Percentiles rank a stretch among this genome's conserved stretches.
Evolutionary conservation across 495 filamentous ascomycete genomes (phyloP).

Genomic region (Lichina pygmaea): DNA sequence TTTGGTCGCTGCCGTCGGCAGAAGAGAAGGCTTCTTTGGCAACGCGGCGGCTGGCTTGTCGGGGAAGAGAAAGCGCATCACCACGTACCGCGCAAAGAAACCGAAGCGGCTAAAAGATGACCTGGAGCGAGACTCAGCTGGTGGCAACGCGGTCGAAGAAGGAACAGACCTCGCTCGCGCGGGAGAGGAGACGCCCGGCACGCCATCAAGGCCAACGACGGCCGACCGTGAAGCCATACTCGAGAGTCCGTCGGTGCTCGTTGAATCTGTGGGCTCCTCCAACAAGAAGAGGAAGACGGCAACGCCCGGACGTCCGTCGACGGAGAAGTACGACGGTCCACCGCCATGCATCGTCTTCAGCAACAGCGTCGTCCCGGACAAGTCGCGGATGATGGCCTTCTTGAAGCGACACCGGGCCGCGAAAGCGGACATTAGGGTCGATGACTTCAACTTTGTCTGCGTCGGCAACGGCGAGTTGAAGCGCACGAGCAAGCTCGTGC

Average conservation of each 20-base stretch:
- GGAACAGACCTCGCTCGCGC: no score
- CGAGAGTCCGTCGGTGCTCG: no score
- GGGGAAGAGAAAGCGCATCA: background rate
- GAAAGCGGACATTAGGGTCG: conserved; percentile 5
- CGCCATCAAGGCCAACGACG: no score
- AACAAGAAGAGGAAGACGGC: no score
- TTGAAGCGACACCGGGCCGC: conserved; percentile 9
- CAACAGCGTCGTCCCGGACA: conserved; percentile 7
- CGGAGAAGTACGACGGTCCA: conserved; percentile 3
- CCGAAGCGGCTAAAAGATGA: no score
- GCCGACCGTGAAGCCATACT: no score
- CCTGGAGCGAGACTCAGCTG: no score
- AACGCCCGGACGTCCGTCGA: background rate
- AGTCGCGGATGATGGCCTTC: conserved; percentile 8
- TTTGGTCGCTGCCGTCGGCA: no score
- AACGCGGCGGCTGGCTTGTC: background rate
- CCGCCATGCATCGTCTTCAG: conserved; percentile 9
- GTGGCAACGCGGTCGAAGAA: no score
- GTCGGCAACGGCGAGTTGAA: conserved; percentile 12
- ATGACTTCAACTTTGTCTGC: conserved; percentile 12
- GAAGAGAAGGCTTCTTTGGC: background rate
- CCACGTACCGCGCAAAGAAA: background rate
- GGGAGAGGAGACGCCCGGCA: no score
- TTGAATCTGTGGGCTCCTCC: no score
- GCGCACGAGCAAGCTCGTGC: conserved; percentile 14